Evolutionary conservation across 768 basidiomycete genomes (phyloP), one percentile per base, ranked within the genome.

Genomic region (Rubroboletus satanas): DNA sequence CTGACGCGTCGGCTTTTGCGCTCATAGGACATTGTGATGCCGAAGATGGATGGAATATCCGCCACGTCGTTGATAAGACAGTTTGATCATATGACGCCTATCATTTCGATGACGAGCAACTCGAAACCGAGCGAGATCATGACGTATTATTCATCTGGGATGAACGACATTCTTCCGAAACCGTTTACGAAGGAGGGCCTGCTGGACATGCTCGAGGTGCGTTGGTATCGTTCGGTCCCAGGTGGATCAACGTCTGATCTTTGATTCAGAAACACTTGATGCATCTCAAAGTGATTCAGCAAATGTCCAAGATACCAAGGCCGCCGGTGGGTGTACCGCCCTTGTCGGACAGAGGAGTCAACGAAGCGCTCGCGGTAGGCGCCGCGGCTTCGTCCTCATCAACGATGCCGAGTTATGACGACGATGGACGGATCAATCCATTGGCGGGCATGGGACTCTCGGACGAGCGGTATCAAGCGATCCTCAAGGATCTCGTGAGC

Each of bases 21-120:
- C 29, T 17, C 5, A 12, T 61, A 93, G 92, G 96, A 98, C 64
- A 97, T 98, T 57, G 91, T 97, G 55, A 96, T 98, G 89, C 87
- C 89, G 3, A 88, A 89, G 68, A 74, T 91, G 62, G 87, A 93
- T 58, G 93, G 93, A 29, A 84, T 94, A 28, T 86, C 87, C 4
- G 96, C 96, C 10, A 98, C 96, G 36, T 92, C 86, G 54, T 71
- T 98, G 63, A 97, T 98, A 62, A 81, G 96, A 17, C 91, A 94
- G 73, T 98, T 98, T 67, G 94, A 98, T 74, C 84, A 85, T 54
- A 88, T 87, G 76, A 97, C 95, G 39, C 96, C 96, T 5, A 98
- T 98, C 69, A 97, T 98, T 60, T 96, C 93, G 23, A 98, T 98
- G 96, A 98, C 95, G 49, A 88, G 85, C 65, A 96, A 94, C 70